A percentile compares a stretch with the other conserved stretches of the same genome.
phyloP scores from a whole-genome alignment of 805 yeast genomes.

The Nakazawaea ambrosiae region DNA sequence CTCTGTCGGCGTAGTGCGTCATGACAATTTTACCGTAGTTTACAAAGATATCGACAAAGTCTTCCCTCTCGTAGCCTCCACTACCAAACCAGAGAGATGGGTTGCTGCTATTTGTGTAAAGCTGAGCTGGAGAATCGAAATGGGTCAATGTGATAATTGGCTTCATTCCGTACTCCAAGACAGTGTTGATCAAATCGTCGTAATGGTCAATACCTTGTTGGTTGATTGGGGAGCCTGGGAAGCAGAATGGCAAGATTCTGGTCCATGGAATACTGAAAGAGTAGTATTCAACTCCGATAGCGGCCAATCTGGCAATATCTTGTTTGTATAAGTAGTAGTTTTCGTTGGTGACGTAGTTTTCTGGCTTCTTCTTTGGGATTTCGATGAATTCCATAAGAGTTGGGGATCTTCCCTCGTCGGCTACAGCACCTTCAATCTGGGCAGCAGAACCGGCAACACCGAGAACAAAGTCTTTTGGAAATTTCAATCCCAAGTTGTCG shows the following conservation, averaged over 20 bases:
- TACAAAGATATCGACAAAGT: slow-evolving; percentile 24
- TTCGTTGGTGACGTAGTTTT: slow-evolving; percentile 20
- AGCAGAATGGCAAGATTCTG: slow-evolving; percentile 26
- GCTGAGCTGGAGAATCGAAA: slow-evolving; percentile 26
- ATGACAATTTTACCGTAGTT: slow-evolving; percentile 25
- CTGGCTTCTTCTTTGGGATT: slow-evolving; percentile 12
- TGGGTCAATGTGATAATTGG: slow-evolving; percentile 28
- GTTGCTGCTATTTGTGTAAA: neutral
- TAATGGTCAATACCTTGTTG: slow-evolving; percentile 10
- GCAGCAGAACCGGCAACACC: slow-evolving; percentile 29
- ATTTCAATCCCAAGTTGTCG: slow-evolving; percentile 1
- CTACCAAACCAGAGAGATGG: slow-evolving; percentile 20
- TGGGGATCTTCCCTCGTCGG: slow-evolving; percentile 27
- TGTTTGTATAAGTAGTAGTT: slow-evolving; percentile 26
- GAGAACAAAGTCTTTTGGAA: slow-evolving; percentile 14
- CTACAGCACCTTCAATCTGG: slow-evolving; percentile 30
- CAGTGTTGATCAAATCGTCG: slow-evolving; percentile 10
- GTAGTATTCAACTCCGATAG: slow-evolving; percentile 25
- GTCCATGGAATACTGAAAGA: slow-evolving; percentile 29
- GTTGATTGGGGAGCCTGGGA: slow-evolving; percentile 9
- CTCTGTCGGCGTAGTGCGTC: slow-evolving; percentile 24
- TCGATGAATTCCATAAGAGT: slow-evolving; percentile 21
- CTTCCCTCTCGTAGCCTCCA: slow-evolving; percentile 12
- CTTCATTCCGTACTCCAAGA: slow-evolving; percentile 10
- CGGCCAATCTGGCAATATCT: slow-evolving; percentile 25